Conservation (phyloP, 148 eudicot genomes). For the Talinum fruticosum region DNA sequence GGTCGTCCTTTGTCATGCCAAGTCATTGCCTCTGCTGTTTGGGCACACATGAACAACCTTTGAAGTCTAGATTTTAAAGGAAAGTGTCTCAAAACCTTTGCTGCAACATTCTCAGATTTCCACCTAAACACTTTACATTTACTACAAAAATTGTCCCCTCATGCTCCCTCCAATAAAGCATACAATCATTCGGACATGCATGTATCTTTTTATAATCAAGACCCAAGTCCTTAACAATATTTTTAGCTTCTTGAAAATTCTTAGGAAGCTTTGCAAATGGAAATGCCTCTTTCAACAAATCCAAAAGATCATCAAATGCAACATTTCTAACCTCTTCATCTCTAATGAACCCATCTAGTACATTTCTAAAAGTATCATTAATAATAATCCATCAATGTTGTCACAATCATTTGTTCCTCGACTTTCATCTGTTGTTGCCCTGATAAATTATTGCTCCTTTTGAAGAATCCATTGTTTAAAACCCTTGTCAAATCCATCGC, state of each 20-base stretch:
- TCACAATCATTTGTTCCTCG: no score
- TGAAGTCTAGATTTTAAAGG: no score
- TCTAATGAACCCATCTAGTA: no score
- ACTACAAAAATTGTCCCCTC: background rate
- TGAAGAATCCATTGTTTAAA: no score
- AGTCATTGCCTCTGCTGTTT: background rate
- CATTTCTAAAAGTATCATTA: no score
- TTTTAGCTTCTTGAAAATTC: background rate
- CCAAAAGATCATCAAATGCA: slow-evolving; percentile 5
- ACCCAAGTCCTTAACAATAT: background rate
- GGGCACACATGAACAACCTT: slow-evolving; percentile 7
- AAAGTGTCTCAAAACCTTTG: background rate
- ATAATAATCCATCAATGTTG: no score
- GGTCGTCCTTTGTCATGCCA: background rate
- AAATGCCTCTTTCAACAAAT: background rate
- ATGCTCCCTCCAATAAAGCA: background rate
- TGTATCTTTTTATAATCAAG: slow-evolving; percentile 6
- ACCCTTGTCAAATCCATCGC: no score
- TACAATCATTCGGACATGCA: slow-evolving; percentile 6
- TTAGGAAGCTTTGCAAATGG: slow-evolving; percentile 3
- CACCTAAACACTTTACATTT: background rate
- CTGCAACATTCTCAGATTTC: background rate
- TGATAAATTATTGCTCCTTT: no score
- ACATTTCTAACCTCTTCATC: no score
- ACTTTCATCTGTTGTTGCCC: no score